Conservation (phyloP, 805 yeast species). For the Candida incommunis region DNA sequence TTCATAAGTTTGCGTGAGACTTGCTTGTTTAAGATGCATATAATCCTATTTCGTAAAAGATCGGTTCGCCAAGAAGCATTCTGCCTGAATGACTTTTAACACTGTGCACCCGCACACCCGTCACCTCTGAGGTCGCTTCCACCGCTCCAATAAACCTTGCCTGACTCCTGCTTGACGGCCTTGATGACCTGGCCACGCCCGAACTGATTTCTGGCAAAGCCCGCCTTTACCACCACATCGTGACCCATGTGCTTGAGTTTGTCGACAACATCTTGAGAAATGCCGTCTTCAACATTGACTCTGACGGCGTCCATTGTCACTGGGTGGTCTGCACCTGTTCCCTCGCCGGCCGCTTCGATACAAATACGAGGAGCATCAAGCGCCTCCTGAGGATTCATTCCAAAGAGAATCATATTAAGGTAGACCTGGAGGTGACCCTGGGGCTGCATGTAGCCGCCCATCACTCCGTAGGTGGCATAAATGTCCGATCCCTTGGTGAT, state of each 20-base stretch:
- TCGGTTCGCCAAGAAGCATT: no score
- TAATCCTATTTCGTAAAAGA: no score
- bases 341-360: slow-evolving; percentile 40
- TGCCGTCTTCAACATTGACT: slow-evolving; percentile 54
- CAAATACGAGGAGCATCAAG: slow-evolving; percentile 66
- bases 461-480: slow-evolving; percentile 65
- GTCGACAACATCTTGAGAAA: slow-evolving; percentile 31
- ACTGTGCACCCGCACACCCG: slow-evolving; percentile 54
- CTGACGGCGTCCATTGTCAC: slow-evolving; percentile 42
- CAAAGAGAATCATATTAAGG: slow-evolving; percentile 48
- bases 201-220: slow-evolving; percentile 30
- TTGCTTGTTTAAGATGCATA: no score
- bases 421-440: slow-evolving; percentile 74
- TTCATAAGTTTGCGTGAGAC: no score
- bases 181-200: slow-evolving; percentile 62
- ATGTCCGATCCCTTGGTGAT: slow-evolving; percentile 41
- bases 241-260: slow-evolving; percentile 44
- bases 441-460: slow-evolving; percentile 84
- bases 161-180: slow-evolving; percentile 21
- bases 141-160: slow-evolving; percentile 39
- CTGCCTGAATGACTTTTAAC: no score
- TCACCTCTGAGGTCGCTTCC: slow-evolving; percentile 82
- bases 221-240: slow-evolving; percentile 29
- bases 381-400: slow-evolving; percentile 56
- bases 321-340: slow-evolving; percentile 43